Evolutionary conservation across 257 asterid genomes (phyloP).

Genomic region (Gentiana straminea): DNA sequence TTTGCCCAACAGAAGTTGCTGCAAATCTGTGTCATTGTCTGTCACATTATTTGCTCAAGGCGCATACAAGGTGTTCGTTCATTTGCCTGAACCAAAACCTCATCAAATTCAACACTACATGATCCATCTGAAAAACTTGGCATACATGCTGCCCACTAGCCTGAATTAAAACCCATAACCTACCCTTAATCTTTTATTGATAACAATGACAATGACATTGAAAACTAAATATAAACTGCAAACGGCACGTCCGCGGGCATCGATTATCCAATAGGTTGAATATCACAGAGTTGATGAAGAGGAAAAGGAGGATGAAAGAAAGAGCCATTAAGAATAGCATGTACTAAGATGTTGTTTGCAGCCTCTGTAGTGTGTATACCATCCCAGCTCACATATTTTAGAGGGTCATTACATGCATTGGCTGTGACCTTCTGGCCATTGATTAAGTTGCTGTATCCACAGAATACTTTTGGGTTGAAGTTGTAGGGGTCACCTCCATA

Average conservation of each 20-base stretch:
- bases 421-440: slow-evolving; percentile 29
- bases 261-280: slow-evolving; percentile 31
- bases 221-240: too few relatives aligned
- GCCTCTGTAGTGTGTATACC: slow-evolving; percentile 65
- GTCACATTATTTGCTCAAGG: too few relatives aligned
- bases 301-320: slow-evolving; percentile 31
- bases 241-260: too few relatives aligned
- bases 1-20: too few relatives aligned
- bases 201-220: background rate
- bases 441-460: slow-evolving; percentile 35
- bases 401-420: slow-evolving; percentile 43
- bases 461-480: slow-evolving; percentile 27
- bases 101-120: too few relatives aligned
- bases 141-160: too few relatives aligned
- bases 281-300: slow-evolving; percentile 26
- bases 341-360: slow-evolving; percentile 46
- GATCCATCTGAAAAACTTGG: too few relatives aligned
- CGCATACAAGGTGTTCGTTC: too few relatives aligned
- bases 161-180: too few relatives aligned
- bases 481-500: slow-evolving; percentile 52
- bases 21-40: too few relatives aligned
- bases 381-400: slow-evolving; percentile 62
- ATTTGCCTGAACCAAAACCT: too few relatives aligned
- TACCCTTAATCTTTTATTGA: too few relatives aligned
- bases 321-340: slow-evolving; percentile 37